These are phyloP conservation scores for Scedosporium dehoogii DNA, from an alignment of 2,329 filamentous ascomycete genomes.

Conservation along the genomic window DNA sequence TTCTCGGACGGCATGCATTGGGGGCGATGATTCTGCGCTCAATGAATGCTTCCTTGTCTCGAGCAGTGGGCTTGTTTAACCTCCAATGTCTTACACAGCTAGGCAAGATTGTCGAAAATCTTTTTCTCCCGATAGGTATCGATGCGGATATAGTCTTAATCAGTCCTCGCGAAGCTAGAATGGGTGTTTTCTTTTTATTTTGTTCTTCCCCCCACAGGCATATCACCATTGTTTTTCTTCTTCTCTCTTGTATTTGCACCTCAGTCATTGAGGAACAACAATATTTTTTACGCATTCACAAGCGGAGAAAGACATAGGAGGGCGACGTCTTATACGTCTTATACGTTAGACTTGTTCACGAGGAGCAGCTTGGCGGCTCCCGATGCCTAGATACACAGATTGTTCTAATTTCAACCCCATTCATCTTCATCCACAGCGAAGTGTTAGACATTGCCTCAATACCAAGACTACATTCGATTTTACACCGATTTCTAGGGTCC, in stretches of 20 bases:
- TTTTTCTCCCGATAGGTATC: background rate
- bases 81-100: background rate
- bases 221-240: background rate
- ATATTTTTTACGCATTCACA: slow-evolving; percentile 13
- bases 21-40: no score
- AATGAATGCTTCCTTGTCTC: no score
- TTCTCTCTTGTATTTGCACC: background rate
- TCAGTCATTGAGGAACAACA: background rate
- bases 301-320: slow-evolving; percentile 12
- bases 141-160: background rate
- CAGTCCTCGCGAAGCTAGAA: background rate
- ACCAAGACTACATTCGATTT: background rate
- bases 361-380: background rate
- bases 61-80: no score
- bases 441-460: background rate
- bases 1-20: no score
- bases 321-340: background rate
- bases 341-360: background rate
- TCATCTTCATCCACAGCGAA: background rate
- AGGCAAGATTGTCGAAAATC: background rate
- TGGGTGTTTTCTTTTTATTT: background rate
- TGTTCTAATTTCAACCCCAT: background rate
- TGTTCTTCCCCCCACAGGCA: background rate
- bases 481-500: background rate
- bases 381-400: background rate